Base-by-base conservation (phyloP, 192 early-diverging fungal genomes). In the Backusella macrospora region DNA sequence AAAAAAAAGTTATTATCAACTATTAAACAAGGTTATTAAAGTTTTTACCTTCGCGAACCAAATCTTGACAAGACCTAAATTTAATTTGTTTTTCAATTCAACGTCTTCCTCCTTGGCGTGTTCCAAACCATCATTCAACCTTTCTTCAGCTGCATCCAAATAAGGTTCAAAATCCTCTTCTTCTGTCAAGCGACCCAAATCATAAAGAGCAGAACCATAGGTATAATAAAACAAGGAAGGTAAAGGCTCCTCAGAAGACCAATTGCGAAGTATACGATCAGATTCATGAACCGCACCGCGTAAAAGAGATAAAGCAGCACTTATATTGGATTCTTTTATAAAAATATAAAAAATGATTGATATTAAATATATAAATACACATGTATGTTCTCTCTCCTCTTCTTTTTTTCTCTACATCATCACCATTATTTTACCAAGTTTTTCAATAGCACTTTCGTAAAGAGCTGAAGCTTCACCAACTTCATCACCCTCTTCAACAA, bases 241-340 rank as follows among this genome's bases (percentile, higher is more conserved):
- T 18, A 81, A 68, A 26, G 80, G 72, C 2, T 74, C 76, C 14
- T 80, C 73, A 13, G 72, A 72, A 10, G 74, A 76, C 74, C 83
- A 86, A 73, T 87, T 87, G 6, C 86, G 83, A 13, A 85, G 49
- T 71, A 87, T 87, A 48, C 86, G 74, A 63, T 87, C 86, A 26
- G 84, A 85, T 65, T 87, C 86, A 70, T 87, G 86, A 45, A 87
- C 80, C 0, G 84, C 82, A 8, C 86, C 86, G n/a, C 86, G 82
- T 45, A 87, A 68, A 12, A 82, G 49, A 21, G 80, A 42, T 14
- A 74, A 46, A 42, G 82, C 83, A 44, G 80, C 82, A 13, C 71
- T 77, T 16, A 80, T 73, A 26, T 77, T 72, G 0, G 68, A 74
- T 39, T 82, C 82, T 71, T 73, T 45, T 0, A 68, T 14, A 46